Conservation (phyloP, 75 land plant genomes). For the Sequoia sempervirens region DNA sequence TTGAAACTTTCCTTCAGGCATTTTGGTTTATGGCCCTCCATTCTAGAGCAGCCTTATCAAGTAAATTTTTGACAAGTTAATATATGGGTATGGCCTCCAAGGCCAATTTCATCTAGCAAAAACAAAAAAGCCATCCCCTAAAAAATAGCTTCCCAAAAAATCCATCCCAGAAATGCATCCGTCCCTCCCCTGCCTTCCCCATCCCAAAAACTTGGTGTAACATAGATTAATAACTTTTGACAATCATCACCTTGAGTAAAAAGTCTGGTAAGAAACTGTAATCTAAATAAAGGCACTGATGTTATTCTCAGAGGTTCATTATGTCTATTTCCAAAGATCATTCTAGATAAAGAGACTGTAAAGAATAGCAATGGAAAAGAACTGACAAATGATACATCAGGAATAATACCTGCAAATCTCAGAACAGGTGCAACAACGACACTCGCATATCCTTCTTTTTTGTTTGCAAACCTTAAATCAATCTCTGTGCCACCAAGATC, state of each 20-base stretch:
- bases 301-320: not conserved
- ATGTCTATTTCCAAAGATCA: not conserved
- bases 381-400: not conserved
- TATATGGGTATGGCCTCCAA: no score
- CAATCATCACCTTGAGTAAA: not conserved
- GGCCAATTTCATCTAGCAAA: no score
- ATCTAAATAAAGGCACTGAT: not conserved
- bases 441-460: slow-evolving; percentile 72
- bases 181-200: no score
- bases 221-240: not conserved
- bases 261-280: not conserved
- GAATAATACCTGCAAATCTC: slow-evolving; percentile 71
- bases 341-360: not conserved
- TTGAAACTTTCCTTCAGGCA: no score
- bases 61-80: no score
- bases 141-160: not conserved
- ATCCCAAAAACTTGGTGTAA: no score
- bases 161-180: not conserved
- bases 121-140: no score
- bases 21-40: no score
- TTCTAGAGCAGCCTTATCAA: no score
- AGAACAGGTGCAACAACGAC: slow-evolving; percentile 96
- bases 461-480: slow-evolving; percentile 78
- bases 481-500: slow-evolving; percentile 99
- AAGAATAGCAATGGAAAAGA: not conserved